Evolutionary conservation across 1,284 basidiomycete genomes (phyloP).

Genomic region (Trametes polyzona): DNA sequence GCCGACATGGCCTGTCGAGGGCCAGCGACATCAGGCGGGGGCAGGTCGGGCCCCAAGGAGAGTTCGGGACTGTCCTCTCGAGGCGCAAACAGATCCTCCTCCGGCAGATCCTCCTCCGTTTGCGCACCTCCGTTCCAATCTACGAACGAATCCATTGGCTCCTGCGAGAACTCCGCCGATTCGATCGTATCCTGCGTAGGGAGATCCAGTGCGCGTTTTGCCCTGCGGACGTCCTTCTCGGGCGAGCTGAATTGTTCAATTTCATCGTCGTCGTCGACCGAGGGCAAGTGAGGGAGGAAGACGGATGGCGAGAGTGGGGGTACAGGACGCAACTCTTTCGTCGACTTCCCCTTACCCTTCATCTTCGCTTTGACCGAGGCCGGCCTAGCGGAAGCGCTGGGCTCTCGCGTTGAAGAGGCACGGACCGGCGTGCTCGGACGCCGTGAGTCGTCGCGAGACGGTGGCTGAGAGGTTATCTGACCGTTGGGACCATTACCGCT

Average conservation of each 20-base stretch:
- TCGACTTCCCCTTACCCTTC: slow-evolving; percentile 11
- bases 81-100: background rate
- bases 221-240: slow-evolving; percentile 16
- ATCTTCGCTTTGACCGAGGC: slow-evolving; percentile 23
- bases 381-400: background rate
- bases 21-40: slow-evolving; percentile 1
- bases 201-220: background rate
- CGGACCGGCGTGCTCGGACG: slow-evolving; percentile 17
- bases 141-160: slow-evolving; percentile 21
- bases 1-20: slow-evolving; percentile 6
- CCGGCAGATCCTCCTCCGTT: background rate
- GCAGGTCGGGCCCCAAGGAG: slow-evolving; percentile 18
- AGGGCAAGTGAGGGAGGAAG: slow-evolving; percentile 24
- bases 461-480: background rate
- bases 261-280: slow-evolving; percentile 16
- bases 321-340: slow-evolving; percentile 22
- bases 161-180: slow-evolving; percentile 12
- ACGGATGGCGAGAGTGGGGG: slow-evolving; percentile 25
- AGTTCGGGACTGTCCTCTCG: slow-evolving; percentile 5
- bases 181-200: slow-evolving; percentile 21
- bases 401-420: background rate
- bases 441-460: background rate
- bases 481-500: background rate
- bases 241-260: slow-evolving; percentile 34
- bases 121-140: slow-evolving; percentile 26